Percentiles rank a stretch among this genome's conserved stretches.
phyloP scores from a whole-genome alignment of 805 yeast species.

The Starmerella ratchasimensis region DNA sequence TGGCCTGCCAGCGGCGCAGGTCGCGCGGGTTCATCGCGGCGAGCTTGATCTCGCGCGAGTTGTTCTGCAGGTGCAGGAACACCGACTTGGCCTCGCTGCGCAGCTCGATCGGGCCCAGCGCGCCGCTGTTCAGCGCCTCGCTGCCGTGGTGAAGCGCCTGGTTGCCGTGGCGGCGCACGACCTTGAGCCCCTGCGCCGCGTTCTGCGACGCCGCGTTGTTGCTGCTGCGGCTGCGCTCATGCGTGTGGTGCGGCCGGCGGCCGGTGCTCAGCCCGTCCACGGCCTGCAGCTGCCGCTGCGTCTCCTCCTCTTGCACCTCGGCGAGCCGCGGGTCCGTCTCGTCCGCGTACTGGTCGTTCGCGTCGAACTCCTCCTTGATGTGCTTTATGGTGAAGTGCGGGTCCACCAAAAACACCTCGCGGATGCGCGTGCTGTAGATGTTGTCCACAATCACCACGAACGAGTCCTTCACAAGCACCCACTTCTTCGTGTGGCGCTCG shows the following conservation, averaged over 20 bases:
- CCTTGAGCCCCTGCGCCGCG: too few relatives aligned
- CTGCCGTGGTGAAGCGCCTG: too few relatives aligned
- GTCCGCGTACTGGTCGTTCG: slow-evolving; percentile 10
- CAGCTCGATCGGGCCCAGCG: too few relatives aligned
- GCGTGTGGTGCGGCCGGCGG: too few relatives aligned
- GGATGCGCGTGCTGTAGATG: slow-evolving; percentile 70
- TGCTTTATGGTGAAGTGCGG: slow-evolving; percentile 42
- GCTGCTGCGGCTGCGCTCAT: too few relatives aligned
- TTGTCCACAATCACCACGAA: slow-evolving; percentile 77
- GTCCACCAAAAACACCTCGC: slow-evolving; percentile 88
- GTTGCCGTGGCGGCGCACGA: too few relatives aligned
- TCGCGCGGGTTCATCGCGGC: slow-evolving; percentile 69
- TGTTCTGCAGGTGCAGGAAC: slow-evolving; percentile 24
- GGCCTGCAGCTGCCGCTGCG: too few relatives aligned
- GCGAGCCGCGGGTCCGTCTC: too few relatives aligned
- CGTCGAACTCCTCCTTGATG: slow-evolving; percentile 16
- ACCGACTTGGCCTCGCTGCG: slow-evolving; percentile 18
- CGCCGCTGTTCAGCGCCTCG: too few relatives aligned
- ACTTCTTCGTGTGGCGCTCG: slow-evolving; percentile 76
- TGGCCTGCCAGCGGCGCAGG: slow-evolving; percentile 65
- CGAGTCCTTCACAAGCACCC: slow-evolving; percentile 79
- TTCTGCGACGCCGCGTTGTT: too few relatives aligned
- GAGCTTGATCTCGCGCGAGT: slow-evolving; percentile 32
- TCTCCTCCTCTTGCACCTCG: too few relatives aligned
- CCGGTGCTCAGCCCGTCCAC: too few relatives aligned